phyloP scores from a whole-genome alignment of 257 asterid genomes.

The Solanum appendiculatum region DNA sequence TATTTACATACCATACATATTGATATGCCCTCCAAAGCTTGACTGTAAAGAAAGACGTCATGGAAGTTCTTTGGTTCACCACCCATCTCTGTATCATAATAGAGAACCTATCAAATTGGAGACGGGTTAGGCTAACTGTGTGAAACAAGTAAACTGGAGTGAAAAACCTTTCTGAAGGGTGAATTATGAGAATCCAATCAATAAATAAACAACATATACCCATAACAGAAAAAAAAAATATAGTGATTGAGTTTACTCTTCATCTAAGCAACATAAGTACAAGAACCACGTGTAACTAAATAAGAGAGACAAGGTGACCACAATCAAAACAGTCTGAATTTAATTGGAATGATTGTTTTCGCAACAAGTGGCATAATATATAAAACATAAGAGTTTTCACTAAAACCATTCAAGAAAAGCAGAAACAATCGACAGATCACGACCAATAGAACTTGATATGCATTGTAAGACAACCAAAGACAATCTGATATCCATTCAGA shows the following conservation, averaged over 20 bases:
- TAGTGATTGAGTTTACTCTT: neutral
- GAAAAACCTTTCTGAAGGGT: neutral
- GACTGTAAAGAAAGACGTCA: constrained; percentile 87
- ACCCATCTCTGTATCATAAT: constrained; percentile 68
- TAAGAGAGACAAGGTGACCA: neutral
- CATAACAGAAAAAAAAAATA: neutral
- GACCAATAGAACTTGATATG: neutral
- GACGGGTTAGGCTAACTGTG: neutral
- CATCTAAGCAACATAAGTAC: neutral
- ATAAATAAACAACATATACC: neutral
- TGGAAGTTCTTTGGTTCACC: constrained; percentile 79
- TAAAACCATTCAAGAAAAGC: neutral
- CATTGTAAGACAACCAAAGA: neutral
- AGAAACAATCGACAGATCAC: neutral
- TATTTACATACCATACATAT: constrained; percentile 66
- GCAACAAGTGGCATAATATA: neutral
- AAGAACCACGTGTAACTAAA: neutral
- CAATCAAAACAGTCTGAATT: neutral
- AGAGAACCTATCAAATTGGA: constrained; percentile 53
- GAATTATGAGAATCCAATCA: neutral
- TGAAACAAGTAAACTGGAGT: neutral
- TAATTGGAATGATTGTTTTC: neutral
- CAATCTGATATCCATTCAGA: neutral
- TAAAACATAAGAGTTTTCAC: neutral
- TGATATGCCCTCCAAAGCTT: constrained; percentile 95